These are phyloP conservation scores for Porogramme epimiltina DNA, from an alignment of 1,284 basidiomycete species.

Conservation along the genomic window DNA sequence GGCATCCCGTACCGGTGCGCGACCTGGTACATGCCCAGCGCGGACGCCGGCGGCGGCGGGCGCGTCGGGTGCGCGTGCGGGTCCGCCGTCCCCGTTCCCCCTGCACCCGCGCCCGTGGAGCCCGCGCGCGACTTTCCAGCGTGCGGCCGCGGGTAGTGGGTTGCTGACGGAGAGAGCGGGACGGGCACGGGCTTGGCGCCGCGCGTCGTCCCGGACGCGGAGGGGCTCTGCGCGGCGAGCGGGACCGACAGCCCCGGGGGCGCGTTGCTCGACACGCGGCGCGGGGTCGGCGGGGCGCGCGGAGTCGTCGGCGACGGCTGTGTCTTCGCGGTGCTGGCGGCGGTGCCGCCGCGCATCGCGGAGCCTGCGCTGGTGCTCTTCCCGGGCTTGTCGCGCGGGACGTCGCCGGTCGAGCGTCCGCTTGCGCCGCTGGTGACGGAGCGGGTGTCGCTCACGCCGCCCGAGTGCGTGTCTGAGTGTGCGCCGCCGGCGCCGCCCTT, in stretches of 20 bases:
- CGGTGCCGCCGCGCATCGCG: slow-evolving; percentile 1
- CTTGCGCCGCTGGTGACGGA: slow-evolving; percentile 58
- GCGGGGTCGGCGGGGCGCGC: slow-evolving; percentile 26
- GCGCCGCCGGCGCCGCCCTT: slow-evolving; percentile 36
- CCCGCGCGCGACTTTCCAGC: slow-evolving; percentile 36
- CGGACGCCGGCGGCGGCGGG: slow-evolving; percentile 65
- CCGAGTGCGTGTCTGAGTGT: background rate
- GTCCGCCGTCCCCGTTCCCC: slow-evolving; percentile 44
- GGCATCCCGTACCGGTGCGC: slow-evolving; percentile 80
- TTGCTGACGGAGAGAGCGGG: slow-evolving; percentile 34
- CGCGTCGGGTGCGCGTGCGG: slow-evolving; percentile 77
- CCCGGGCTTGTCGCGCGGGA: slow-evolving; percentile 9
- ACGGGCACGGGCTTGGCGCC: slow-evolving; percentile 45
- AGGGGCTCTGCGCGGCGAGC: slow-evolving; percentile 22
- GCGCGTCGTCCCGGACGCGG: slow-evolving; percentile 17
- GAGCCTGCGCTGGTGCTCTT: slow-evolving; percentile 5
- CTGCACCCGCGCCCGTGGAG: slow-evolving; percentile 16
- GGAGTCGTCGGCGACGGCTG: slow-evolving; percentile 19
- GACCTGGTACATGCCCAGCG: slow-evolving; percentile 78
- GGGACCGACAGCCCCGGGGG: slow-evolving; percentile 21
- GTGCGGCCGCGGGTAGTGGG: slow-evolving; percentile 41
- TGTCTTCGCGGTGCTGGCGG: slow-evolving; percentile 2
- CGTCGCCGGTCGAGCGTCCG: slow-evolving; percentile 29
- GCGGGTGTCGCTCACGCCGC: slow-evolving; percentile 39
- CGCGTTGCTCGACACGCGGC: slow-evolving; percentile 23